Conservation (phyloP, 176 grass and related monocot genomes). For the Puccinellia tenuiflora region DNA sequence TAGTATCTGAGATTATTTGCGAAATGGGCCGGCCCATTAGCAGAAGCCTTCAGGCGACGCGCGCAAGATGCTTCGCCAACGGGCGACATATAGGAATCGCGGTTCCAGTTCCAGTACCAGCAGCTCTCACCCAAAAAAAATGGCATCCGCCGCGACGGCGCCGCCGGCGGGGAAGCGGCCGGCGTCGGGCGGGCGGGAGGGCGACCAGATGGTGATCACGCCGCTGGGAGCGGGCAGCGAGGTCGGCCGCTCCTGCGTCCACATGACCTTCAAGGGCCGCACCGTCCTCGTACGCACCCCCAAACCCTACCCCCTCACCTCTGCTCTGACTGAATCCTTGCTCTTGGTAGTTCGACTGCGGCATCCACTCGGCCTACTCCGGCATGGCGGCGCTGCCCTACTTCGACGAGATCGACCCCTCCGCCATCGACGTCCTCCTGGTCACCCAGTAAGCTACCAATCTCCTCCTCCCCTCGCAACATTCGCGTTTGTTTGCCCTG, state of each 20-base stretch:
- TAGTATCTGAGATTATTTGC: too few species aligned
- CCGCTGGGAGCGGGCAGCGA: conserved; percentile 95
- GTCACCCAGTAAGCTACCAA: conserved; percentile 60
- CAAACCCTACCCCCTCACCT: background rate
- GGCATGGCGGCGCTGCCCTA: conserved; percentile 87
- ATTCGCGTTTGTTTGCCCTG: background rate
- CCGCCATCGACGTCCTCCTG: conserved; percentile 85
- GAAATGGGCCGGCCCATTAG: too few species aligned
- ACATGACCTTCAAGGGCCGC: conserved; percentile 96
- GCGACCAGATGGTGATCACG: conserved; percentile 63
- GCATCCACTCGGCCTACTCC: conserved; percentile 90
- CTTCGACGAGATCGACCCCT: conserved; percentile 97
- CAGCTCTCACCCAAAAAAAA: background rate
- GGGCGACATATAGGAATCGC: too few species aligned
- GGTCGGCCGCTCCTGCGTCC: conserved; percentile 94
- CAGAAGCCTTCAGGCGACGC: too few species aligned
- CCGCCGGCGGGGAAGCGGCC: conserved; percentile 30
- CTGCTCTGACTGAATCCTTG: background rate
- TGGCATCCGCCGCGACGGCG: conserved; percentile 23
- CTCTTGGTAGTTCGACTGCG: conserved; percentile 8
- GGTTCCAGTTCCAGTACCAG: background rate
- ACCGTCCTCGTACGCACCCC: conserved; percentile 55
- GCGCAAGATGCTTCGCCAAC: too few species aligned
- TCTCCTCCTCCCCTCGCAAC: background rate
- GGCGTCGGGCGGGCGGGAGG: conserved; percentile 47